A percentile compares a stretch with the other conserved stretches of the same genome.
phyloP scores from a whole-genome alignment of 2,329 filamentous ascomycete species.

The Stagonosporopsis rhizophila region DNA sequence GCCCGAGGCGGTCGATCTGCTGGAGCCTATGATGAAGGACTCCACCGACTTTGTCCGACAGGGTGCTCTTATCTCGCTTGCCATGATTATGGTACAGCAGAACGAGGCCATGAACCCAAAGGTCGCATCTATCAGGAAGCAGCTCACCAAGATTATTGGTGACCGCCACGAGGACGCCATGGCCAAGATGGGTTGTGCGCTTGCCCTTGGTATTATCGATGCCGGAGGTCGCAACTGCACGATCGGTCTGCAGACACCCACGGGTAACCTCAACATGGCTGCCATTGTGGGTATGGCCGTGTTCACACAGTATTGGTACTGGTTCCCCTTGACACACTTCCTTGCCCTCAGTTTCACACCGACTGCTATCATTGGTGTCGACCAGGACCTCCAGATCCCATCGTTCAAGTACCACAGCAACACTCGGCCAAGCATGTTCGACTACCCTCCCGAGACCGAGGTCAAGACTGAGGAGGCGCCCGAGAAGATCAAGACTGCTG shows the following conservation, averaged over 20 bases:
- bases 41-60: conserved; percentile 98
- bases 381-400: conserved; percentile 91
- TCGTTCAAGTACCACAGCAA: conserved; percentile 96
- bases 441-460: conserved; percentile 96
- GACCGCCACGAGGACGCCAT: conserved; percentile 98
- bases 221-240: conserved; percentile 98
- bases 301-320: conserved; percentile 99
- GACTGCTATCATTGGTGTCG: conserved; percentile 92
- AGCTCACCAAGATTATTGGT: conserved; percentile 88
- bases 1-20: conserved; percentile 92
- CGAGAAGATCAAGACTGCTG: conserved; percentile 91
- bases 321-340: conserved; percentile 99
- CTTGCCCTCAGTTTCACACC: conserved; percentile 95
- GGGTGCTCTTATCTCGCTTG: conserved; percentile 88
- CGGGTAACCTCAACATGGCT: conserved; percentile 97
- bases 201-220: conserved; percentile 96
- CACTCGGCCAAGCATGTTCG: conserved; percentile 91
- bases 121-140: conserved; percentile 88
- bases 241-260: conserved; percentile 96
- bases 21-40: conserved; percentile 99
- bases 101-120: conserved; percentile 99
- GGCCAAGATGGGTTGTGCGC: conserved; percentile 96
- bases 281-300: conserved; percentile 98
- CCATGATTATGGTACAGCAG: conserved; percentile 99
- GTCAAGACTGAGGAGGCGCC: conserved; percentile 93